Percentiles rank a stretch among this genome's conserved stretches.
phyloP scores from a whole-genome alignment of 768 basidiomycete genomes.

The Boletus rubropictus region DNA sequence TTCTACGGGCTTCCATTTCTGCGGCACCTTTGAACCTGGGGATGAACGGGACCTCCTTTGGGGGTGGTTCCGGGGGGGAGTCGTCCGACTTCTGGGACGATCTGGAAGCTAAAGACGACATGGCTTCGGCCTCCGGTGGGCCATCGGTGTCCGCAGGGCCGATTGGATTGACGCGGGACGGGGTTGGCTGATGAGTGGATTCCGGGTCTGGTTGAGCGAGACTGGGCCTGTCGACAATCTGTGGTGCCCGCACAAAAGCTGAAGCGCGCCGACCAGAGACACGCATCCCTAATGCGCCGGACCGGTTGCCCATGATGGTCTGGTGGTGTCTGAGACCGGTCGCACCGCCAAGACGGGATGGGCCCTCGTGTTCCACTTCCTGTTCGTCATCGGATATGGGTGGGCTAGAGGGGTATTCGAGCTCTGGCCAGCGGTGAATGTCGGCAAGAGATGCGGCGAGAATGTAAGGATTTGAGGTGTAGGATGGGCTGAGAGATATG shows the following conservation, averaged over 20 bases:
- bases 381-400: conserved; percentile 67
- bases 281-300: conserved; percentile 72
- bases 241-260: conserved; percentile 45
- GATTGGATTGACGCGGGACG: conserved; percentile 9
- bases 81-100: conserved; percentile 11
- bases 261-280: conserved; percentile 60
- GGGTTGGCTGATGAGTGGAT: neutral
- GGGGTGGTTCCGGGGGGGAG: conserved; percentile 32
- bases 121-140: conserved; percentile 8
- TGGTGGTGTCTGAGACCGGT: conserved; percentile 60
- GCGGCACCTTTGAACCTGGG: conserved; percentile 78
- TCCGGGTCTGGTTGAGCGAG: conserved; percentile 5
- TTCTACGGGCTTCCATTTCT: conserved; percentile 78
- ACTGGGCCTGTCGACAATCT: conserved; percentile 2
- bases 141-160: conserved; percentile 10
- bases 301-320: conserved; percentile 76
- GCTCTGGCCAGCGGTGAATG: conserved; percentile 77
- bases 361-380: conserved; percentile 31
- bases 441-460: conserved; percentile 76
- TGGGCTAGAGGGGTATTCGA: conserved; percentile 64
- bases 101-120: neutral
- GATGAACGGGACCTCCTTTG: conserved; percentile 56
- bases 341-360: neutral
- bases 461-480: conserved; percentile 79
- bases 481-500: conserved; percentile 72